Conservation (phyloP, 768 basidiomycete genomes). For the Tubosaeta sp. region DNA sequence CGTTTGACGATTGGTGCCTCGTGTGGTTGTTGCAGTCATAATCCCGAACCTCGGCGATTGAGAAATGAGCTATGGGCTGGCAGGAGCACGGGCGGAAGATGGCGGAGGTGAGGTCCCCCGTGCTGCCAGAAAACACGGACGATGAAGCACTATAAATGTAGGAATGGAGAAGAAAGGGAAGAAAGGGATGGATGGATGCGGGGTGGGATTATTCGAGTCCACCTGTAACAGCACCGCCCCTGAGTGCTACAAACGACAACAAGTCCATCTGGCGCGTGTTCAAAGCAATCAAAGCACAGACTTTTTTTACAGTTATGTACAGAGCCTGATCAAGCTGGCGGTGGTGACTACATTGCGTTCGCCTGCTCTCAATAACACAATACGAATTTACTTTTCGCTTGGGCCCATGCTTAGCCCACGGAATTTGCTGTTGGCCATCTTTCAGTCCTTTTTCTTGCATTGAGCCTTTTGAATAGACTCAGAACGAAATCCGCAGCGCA, state of each 20-base stretch:
- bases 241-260: not conserved
- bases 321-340: not conserved
- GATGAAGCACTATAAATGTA: constrained; percentile 1
- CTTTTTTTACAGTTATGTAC: not conserved
- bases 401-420: not conserved
- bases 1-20: constrained; percentile 11
- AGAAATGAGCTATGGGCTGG: not conserved
- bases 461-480: not conserved
- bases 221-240: constrained; percentile 3
- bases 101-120: constrained; percentile 9
- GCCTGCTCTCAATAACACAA: not conserved
- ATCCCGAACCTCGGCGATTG: constrained; percentile 6
- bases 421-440: not conserved
- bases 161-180: not conserved
- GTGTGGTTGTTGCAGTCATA: constrained; percentile 16
- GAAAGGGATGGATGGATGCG: constrained; percentile 6
- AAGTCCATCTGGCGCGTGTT: not conserved
- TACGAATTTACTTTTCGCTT: not conserved
- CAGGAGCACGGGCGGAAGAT: not conserved
- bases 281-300: not conserved
- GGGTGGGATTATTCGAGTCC: constrained; percentile 7
- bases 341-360: not conserved
- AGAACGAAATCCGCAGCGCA: not conserved
- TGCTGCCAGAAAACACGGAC: not conserved
- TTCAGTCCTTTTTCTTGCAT: constrained; percentile 3